Base-by-base conservation (phyloP, 1,139 yeast species). In the Suzukiozyma palmioleophila region DNA sequence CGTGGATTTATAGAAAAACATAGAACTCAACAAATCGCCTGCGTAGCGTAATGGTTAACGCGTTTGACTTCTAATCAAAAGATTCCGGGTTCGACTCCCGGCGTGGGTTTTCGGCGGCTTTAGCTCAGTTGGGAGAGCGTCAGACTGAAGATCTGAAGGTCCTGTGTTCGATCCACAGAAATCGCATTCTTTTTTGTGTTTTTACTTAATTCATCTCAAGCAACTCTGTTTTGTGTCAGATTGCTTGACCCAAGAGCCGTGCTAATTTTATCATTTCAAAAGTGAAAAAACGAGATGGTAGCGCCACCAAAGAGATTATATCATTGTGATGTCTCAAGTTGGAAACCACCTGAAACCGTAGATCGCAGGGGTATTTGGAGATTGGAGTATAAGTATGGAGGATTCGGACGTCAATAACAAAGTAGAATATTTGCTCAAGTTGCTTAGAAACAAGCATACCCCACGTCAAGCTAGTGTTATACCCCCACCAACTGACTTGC, bases 61-160 rank as follows among this genome's bases (percentile, higher is more conserved):
- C 60, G 56, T 56, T 54, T 56, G 60, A 56, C 60, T 56, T 56
- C 60, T 56, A 56, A 56, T 56, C 61, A 56, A 54, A 56, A 56
- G 61, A 56, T 56, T 56, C 59, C 59, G 60, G 61, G 61, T 56
- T 56, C 60, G 60, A 56, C 57, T 56, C 60, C 60, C 60, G 60
- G 59, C 60, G 57, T 54, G 60, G 60, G 60, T 56, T 52, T 37
- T 26, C 25, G 10, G 81, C 83, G 81, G 81, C 66, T 69, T 79
- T 79, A 79, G 86, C 87, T 81, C 87, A 81, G 85, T 77, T 76
- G 86, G 87, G 87, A 81, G 87, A 81, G 87, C 88, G 87, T 77
- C 84, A 79, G 87, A 80, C 86, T 81, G 86, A 80, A 80, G 86
- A 69, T 69, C 75, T 69, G 74, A 65, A 69, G 75, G 75, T 69